Percentiles rank a stretch among this genome's conserved stretches.
phyloP scores from a whole-genome alignment of 2,329 filamentous ascomycete species.

The Tympanopsis confertula region DNA sequence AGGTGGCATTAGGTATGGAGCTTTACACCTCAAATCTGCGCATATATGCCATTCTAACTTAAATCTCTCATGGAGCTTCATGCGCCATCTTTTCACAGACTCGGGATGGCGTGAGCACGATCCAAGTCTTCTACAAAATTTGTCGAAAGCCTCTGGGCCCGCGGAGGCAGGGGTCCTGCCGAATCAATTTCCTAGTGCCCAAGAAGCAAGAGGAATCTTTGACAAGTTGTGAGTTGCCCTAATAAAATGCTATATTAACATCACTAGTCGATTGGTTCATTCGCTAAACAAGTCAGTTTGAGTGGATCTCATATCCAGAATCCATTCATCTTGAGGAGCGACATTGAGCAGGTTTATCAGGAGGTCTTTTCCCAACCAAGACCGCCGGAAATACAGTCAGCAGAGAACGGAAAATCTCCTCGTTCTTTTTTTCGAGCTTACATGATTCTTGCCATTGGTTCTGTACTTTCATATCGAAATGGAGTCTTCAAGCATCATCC shows the following conservation, averaged over 20 bases:
- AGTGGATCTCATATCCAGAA: constrained; percentile 10
- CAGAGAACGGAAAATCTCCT: too few species aligned
- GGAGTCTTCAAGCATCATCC: constrained; percentile 19
- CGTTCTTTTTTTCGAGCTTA: constrained; percentile 19
- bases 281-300: constrained; percentile 3
- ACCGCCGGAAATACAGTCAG: background rate
- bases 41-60: background rate
- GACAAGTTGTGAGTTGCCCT: constrained; percentile 6
- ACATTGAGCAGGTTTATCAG: constrained; percentile 9
- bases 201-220: constrained; percentile 5
- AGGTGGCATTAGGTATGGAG: constrained; percentile 5
- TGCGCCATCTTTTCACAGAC: constrained; percentile 7
- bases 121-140: constrained; percentile 4
- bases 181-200: constrained; percentile 3
- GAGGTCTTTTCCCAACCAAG: constrained; percentile 7
- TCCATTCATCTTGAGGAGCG: constrained; percentile 13
- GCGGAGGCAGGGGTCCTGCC: constrained; percentile 2
- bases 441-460: constrained; percentile 23
- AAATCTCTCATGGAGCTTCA: constrained; percentile 3
- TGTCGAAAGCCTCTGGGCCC: constrained; percentile 3
- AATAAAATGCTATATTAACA: background rate
- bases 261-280: background rate
- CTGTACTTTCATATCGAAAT: constrained; percentile 18
- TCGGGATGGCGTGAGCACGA: constrained; percentile 6
- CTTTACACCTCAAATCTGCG: background rate